Evolutionary conservation across 768 basidiomycete genomes (phyloP), one percentile per base, ranked within the genome.

Genomic region (Podaxis pistillaris): DNA sequence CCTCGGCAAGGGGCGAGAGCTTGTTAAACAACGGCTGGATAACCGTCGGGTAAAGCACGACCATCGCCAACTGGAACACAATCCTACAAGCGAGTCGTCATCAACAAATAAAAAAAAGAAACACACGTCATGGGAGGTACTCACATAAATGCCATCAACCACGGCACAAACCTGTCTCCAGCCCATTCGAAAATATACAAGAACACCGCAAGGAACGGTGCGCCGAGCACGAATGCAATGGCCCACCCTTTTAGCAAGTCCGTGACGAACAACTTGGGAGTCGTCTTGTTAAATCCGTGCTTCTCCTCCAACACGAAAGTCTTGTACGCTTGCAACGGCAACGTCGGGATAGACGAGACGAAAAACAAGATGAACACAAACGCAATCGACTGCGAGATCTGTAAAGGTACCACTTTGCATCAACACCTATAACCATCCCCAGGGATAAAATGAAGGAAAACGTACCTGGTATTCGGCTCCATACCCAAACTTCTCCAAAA

Each of bases 1-100:
- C 92, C 13, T 83, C 79, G 0, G 84, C 78, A 4, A 99, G 83
- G 2, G 94, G 93, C 1, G 94, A 94, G 50, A 98, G 86, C 75
- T 94, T 98, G 83, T 99, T 98, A 85, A 98, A 98, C 60, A 98
- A 76, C 0, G 97, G 97, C 68, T 96, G 94, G 68, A 99, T 94
- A 71, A 94, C 79, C 41, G 86, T 90, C 2, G 93, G 92, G 76
- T 91, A 92, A 58, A 94, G 69, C 64, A 93, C 76, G 63, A 91
- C 89, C 86, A 98, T 90, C 70, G 85, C 76, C 44, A 98, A 73
- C 72, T 95, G 94, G 81, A 98, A 90, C 4, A 79, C 73, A 60
- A 97, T 78, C 72, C 95, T 94, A 65, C 54, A 60, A 33, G 41
- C 41, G 36, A 41, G 13, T 46, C 28, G 17, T 55, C 28, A 57